phyloP scores from a whole-genome alignment of 768 basidiomycete genomes.

The Naganishia randhawae region DNA sequence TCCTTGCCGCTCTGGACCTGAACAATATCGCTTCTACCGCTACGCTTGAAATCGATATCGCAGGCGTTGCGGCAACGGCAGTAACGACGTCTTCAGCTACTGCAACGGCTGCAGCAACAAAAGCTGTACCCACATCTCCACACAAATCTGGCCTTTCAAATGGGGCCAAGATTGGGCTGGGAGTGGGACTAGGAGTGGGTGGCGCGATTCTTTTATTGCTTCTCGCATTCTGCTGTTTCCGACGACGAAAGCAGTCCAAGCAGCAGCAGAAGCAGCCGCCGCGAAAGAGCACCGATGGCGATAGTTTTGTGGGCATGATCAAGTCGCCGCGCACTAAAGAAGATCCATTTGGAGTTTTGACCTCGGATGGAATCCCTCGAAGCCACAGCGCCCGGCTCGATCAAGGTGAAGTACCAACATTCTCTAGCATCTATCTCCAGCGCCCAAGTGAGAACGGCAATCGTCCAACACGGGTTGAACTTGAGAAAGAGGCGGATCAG shows the following conservation, averaged over 20 bases:
- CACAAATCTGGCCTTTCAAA: conserved; percentile 38
- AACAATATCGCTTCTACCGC: conserved; percentile 31
- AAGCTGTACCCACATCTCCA: conserved; percentile 3
- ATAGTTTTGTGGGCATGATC: conserved; percentile 40
- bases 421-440: conserved; percentile 38
- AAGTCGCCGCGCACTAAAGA: conserved; percentile 36
- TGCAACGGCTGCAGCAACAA: conserved; percentile 28
- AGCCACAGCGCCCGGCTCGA: conserved; percentile 30
- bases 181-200: conserved; percentile 44
- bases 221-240: conserved; percentile 44
- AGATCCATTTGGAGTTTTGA: conserved; percentile 37
- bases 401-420: conserved; percentile 39
- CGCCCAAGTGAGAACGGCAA: conserved; percentile 27
- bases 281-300: conserved; percentile 33
- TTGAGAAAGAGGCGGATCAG: conserved; percentile 29
- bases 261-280: conserved; percentile 30
- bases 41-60: conserved; percentile 32
- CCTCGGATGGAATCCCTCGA: conserved; percentile 21
- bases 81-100: conserved; percentile 34
- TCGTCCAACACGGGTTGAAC: conserved; percentile 26
- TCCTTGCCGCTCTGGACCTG: conserved; percentile 32
- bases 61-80: conserved; percentile 33
- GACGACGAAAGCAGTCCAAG: conserved; percentile 34
- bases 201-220: conserved; percentile 39
- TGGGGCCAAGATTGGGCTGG: conserved; percentile 47